Evolutionary conservation across 345 rosid genomes (phyloP), one percentile per base, ranked within the genome.

Genomic region (Carallia brachiata): DNA sequence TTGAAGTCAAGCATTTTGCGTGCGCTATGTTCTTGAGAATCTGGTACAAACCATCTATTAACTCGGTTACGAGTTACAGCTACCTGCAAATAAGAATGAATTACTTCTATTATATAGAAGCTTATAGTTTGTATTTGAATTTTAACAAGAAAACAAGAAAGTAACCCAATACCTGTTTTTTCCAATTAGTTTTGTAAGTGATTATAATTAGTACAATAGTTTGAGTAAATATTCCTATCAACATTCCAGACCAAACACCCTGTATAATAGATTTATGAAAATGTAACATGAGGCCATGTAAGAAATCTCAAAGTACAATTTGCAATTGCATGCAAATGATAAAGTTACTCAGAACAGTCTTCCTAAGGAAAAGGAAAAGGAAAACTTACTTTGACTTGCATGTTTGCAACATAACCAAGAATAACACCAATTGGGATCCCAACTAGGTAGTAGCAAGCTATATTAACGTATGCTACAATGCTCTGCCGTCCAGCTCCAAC

Each of bases 171-270:
- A 87, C 94, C 92, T 88, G 92, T 39, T 87, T 85, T 16, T 92
- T 91, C 97, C 97, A 90, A 67, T 88, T 87, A 47, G 96, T 92
- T 70, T 75, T 82, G 66, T 61, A 68, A 44, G 90, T 90, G 63
- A 88, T 82, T 1, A 81, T 66, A 36, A 77, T 40, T 23, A 92
- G 87, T 23, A 78, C 80, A 7, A 88, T 10, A 28, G 96, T 90
- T 76, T 92, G 98, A 55, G 74, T 80, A 7, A 88, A 80, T 54
- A 88, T 74, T 55, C 94, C 96, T 10, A 92, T 59, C 71, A 90
- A 68, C 97, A 92, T 90, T 47, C 97, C 94, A 1, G 82, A 72
- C 97, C 96, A 89, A 60, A 92, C 88, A 63, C 97, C 94, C 97
- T 88, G 48, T 67, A 71, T 56, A 48, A 62, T 32, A 32, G 34